Conservation (phyloP, 2,329 filamentous ascomycete species). For the Alternaria sp. region DNA sequence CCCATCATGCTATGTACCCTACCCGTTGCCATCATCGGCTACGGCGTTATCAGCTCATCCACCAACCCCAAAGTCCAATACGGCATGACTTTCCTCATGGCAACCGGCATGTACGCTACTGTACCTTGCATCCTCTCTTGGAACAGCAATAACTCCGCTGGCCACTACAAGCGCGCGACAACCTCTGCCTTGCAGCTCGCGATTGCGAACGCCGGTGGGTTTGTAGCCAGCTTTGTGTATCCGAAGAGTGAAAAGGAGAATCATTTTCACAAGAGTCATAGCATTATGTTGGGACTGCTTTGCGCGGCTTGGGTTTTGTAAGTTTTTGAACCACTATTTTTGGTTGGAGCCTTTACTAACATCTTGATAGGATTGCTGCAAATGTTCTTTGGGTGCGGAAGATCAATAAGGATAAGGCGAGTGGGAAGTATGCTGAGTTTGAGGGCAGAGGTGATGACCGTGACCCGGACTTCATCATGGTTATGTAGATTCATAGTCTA, state of each 20-base stretch:
- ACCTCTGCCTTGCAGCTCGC: constrained; percentile 69
- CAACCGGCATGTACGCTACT: constrained; percentile 67
- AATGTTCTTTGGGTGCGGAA: constrained; percentile 70
- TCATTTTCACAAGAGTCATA: constrained; percentile 66
- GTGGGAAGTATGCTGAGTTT: constrained; percentile 65
- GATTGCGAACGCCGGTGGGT: constrained; percentile 71
- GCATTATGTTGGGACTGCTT: constrained; percentile 64
- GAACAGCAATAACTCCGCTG: constrained; percentile 71
- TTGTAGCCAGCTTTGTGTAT: constrained; percentile 70
- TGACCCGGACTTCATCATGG: constrained; percentile 67
- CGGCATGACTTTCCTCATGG: constrained; percentile 72
- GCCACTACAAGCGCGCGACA: constrained; percentile 73
- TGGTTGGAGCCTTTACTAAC: background rate
- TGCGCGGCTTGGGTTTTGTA: constrained; percentile 69
- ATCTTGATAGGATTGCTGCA: constrained; percentile 56
- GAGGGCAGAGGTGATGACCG: constrained; percentile 66
- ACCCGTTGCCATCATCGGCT: constrained; percentile 69
- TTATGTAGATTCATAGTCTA: constrained; percentile 53
- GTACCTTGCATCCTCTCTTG: constrained; percentile 69
- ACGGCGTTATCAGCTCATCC: constrained; percentile 67
- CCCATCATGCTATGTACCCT: constrained; percentile 68
- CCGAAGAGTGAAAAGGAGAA: constrained; percentile 60
- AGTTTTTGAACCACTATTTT: constrained; percentile 40
- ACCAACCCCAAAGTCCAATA: constrained; percentile 62
- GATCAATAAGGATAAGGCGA: constrained; percentile 67